Conservation (phyloP, 1,284 basidiomycete genomes). For the Trametes sp. region DNA sequence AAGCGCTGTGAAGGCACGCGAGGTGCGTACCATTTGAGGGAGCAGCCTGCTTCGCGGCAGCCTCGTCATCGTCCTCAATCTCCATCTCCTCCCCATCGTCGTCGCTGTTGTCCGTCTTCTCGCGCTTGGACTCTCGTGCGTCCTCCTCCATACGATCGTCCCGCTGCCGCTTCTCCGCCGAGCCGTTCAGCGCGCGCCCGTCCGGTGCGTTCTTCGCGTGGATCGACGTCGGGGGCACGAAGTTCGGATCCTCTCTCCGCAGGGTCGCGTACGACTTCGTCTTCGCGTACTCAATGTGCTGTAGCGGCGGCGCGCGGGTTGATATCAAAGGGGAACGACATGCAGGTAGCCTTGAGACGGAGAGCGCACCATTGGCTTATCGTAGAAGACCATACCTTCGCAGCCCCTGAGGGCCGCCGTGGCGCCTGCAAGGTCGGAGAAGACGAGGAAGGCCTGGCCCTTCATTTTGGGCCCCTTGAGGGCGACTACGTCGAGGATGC, state of each 20-base stretch:
- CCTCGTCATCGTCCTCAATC: slow-evolving; percentile 82
- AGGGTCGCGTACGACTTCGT: slow-evolving; percentile 85
- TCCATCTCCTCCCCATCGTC: slow-evolving; percentile 86
- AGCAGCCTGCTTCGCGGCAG: slow-evolving; percentile 31
- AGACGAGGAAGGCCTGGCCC: slow-evolving; percentile 97
- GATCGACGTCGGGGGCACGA: slow-evolving; percentile 71
- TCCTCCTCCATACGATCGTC: slow-evolving; percentile 67
- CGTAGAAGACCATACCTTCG: slow-evolving; percentile 93
- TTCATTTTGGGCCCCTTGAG: slow-evolving; percentile 88
- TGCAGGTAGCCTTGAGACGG: slow-evolving; percentile 38
- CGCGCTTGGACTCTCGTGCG: slow-evolving; percentile 69
- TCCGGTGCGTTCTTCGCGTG: slow-evolving; percentile 51
- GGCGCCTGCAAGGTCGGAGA: slow-evolving; percentile 86
- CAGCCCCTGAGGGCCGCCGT: slow-evolving; percentile 92
- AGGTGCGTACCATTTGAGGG: slow-evolving; percentile 29
- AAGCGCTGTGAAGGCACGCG: slow-evolving; percentile 18
- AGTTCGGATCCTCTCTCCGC: slow-evolving; percentile 76
- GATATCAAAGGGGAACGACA: slow-evolving; percentile 43
- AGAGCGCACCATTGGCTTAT: slow-evolving; percentile 82
- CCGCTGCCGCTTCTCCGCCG: slow-evolving; percentile 67
- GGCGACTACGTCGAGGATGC: slow-evolving; percentile 94
- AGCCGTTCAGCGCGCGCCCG: slow-evolving; percentile 39
- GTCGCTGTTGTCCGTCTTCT: slow-evolving; percentile 65
- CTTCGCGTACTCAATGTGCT: slow-evolving; percentile 91
- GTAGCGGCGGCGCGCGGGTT: slow-evolving; percentile 32